Conservation (phyloP, 2,329 filamentous ascomycete species). For the Domatiomyces globalis region DNA sequence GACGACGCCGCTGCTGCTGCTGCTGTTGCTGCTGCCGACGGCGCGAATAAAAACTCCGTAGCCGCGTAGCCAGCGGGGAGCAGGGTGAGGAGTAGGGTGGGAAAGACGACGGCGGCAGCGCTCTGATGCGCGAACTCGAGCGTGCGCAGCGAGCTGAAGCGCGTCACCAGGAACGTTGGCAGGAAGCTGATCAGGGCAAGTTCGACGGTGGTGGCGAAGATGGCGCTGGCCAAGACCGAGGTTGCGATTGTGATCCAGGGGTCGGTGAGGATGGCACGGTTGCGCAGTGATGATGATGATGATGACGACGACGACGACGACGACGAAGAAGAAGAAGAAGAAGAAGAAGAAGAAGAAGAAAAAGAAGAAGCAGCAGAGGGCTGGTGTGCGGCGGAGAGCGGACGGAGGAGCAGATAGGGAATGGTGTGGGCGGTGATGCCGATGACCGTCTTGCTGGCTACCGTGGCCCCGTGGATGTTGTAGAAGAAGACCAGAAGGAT, state of each 20-base stretch:
- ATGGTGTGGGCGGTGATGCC: conserved; percentile 55
- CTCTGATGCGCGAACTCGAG: conserved; percentile 54
- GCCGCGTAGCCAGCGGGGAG: conserved; percentile 58
- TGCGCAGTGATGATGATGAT: conserved; percentile 32
- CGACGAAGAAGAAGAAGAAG: too few relatives aligned
- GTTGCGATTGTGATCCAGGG: conserved; percentile 49
- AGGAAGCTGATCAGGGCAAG: conserved; percentile 55
- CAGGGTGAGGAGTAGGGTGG: conserved; percentile 36
- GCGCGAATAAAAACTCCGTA: conserved; percentile 59
- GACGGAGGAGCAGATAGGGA: conserved; percentile 62
- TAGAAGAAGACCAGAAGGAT: conserved; percentile 71
- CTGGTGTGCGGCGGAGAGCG: conserved; percentile 50
- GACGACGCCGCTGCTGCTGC: conserved; percentile 11
- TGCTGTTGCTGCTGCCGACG: conserved; percentile 36
- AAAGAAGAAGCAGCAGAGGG: conserved; percentile 36
- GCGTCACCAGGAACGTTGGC: conserved; percentile 54
- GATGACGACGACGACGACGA: conserved; percentile 19
- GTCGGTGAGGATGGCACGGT: conserved; percentile 53
- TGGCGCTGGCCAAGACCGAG: conserved; percentile 51
- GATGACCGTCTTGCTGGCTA: conserved; percentile 48
- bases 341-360: too few relatives aligned
- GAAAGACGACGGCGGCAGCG: conserved; percentile 32
- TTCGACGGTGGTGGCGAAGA: conserved; percentile 63
- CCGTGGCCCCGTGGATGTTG: conserved; percentile 47
- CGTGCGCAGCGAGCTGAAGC: conserved; percentile 60